Percentiles rank a stretch among this genome's conserved stretches.
Conservation (phyloP, 1,139 yeast genomes). For the Nakaseomyces sp. region DNA sequence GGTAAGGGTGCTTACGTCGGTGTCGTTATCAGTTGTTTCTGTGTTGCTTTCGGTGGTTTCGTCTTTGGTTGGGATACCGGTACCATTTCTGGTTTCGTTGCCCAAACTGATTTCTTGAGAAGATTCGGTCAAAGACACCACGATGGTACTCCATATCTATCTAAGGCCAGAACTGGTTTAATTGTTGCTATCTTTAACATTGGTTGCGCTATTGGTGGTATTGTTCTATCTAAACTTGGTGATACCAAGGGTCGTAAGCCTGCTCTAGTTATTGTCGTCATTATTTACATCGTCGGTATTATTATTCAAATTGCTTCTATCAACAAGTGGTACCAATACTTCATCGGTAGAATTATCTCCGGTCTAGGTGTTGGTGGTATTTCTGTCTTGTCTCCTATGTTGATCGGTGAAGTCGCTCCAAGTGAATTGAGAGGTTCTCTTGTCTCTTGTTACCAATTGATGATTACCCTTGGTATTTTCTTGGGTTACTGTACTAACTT, state of each 20-base stretch:
- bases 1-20: conserved; percentile 25
- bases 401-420: conserved; percentile 57
- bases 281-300: conserved; percentile 53
- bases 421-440: conserved; percentile 58
- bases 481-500: conserved; percentile 54
- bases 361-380: conserved; percentile 59
- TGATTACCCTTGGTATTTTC: conserved; percentile 53
- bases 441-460: conserved; percentile 54
- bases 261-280: conserved; percentile 46
- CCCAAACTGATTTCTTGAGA: conserved; percentile 51
- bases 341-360: conserved; percentile 53
- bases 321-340: conserved; percentile 41
- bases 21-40: conserved; percentile 35
- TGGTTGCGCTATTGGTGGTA: conserved; percentile 60
- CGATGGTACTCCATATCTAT: conserved; percentile 34
- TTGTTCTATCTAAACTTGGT: conserved; percentile 44
- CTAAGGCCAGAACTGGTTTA: conserved; percentile 51
- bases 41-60: conserved; percentile 59
- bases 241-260: conserved; percentile 54
- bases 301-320: conserved; percentile 52
- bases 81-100: conserved; percentile 67
- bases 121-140: conserved; percentile 38
- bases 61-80: conserved; percentile 73
- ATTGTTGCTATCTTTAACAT: conserved; percentile 58
- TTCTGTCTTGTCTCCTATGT: conserved; percentile 52